phyloP scores from a whole-genome alignment of 768 basidiomycete genomes.

The Mycena metata region DNA sequence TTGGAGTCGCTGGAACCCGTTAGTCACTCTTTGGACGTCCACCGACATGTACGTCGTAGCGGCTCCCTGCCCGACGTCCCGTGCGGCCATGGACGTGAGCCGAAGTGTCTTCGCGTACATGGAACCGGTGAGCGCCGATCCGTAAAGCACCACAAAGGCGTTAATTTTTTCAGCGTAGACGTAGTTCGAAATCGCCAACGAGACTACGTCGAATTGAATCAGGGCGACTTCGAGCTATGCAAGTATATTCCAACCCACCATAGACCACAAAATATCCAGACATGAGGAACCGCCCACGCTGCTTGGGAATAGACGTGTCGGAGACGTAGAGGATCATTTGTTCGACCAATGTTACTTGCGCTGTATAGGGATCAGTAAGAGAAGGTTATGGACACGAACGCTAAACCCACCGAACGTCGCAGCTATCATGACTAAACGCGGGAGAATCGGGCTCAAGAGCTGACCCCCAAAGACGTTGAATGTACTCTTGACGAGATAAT shows the following conservation, averaged over 20 bases:
- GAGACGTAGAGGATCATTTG: constrained; percentile 21
- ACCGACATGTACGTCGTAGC: constrained; percentile 31
- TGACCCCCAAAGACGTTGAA: constrained; percentile 7
- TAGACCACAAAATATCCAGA: constrained; percentile 19
- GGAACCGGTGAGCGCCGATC: constrained; percentile 29
- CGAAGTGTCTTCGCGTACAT: constrained; percentile 25
- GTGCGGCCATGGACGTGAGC: constrained; percentile 23
- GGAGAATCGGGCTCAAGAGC: constrained; percentile 22
- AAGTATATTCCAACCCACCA: background rate
- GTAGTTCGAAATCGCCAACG: constrained; percentile 14
- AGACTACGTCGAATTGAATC: background rate
- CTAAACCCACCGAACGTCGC: constrained; percentile 18
- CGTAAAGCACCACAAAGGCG: constrained; percentile 29
- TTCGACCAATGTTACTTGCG: constrained; percentile 26
- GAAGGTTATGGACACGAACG: background rate
- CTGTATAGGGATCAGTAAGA: background rate
- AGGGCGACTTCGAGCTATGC: too few relatives aligned
- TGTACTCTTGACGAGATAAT: constrained; percentile 23
- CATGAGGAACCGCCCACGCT: constrained; percentile 14
- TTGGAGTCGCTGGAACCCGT: constrained; percentile 14
- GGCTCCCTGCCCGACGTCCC: constrained; percentile 26
- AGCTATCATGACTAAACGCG: constrained; percentile 10
- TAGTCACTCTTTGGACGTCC: constrained; percentile 22
- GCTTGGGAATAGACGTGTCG: constrained; percentile 18
- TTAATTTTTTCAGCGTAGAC: constrained; percentile 21